Evolutionary conservation across 257 asterid species (phyloP).

Genomic region (Misopates orontium): DNA sequence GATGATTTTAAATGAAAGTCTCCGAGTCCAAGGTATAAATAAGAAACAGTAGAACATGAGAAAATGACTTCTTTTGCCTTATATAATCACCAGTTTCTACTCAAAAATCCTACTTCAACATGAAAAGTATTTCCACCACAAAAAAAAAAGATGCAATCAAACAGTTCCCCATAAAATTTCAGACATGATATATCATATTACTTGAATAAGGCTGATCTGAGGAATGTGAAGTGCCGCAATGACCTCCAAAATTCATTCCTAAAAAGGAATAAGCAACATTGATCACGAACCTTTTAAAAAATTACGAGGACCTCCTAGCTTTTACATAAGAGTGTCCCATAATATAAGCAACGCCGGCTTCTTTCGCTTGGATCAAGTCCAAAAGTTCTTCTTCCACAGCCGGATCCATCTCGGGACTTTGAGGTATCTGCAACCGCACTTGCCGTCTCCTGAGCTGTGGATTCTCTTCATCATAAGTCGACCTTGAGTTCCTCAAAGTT

Average conservation of each 20-base stretch:
- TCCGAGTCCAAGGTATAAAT: too few relatives aligned
- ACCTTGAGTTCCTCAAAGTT: constrained; percentile 66
- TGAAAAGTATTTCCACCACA: too few relatives aligned
- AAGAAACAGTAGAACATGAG: too few relatives aligned
- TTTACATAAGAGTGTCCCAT: constrained; percentile 61
- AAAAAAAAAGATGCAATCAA: too few relatives aligned
- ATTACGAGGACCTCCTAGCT: constrained; percentile 57
- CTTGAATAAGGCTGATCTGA: constrained; percentile 62
- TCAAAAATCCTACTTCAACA: too few relatives aligned
- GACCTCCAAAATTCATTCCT: constrained; percentile 54
- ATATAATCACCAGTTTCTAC: too few relatives aligned
- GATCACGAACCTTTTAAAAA: constrained; percentile 48
- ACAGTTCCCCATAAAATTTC: too few relatives aligned
- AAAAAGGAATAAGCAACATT: constrained; percentile 60
- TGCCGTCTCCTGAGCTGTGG: constrained; percentile 69
- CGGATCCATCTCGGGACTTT: constrained; percentile 58
- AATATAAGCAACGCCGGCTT: constrained; percentile 67
- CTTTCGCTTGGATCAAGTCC: constrained; percentile 82
- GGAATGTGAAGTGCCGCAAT: constrained; percentile 58
- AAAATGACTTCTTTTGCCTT: too few relatives aligned
- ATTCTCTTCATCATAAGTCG: constrained; percentile 72
- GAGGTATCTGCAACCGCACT: constrained; percentile 61
- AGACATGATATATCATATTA: constrained; percentile 56
- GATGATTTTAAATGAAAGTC: too few relatives aligned
- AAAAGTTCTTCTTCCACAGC: constrained; percentile 70